Evolutionary conservation across 495 filamentous ascomycete species (phyloP).

Genomic region (Neurospora cerealis): DNA sequence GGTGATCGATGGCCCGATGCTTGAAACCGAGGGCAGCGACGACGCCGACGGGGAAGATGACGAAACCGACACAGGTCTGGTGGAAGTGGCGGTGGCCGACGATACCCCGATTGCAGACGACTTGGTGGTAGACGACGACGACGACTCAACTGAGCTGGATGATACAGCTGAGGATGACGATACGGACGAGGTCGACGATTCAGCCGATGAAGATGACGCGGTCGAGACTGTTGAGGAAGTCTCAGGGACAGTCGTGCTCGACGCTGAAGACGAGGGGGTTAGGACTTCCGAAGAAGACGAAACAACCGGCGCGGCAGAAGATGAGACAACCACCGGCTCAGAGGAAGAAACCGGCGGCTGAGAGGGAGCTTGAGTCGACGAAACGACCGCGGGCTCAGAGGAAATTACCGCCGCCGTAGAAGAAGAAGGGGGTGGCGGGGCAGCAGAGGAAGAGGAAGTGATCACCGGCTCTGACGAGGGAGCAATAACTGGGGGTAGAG

Average conservation of each 20-base stretch:
- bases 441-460: background rate
- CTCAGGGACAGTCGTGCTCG: background rate
- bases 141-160: background rate
- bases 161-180: background rate
- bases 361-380: background rate
- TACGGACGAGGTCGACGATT: background rate
- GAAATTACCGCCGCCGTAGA: background rate
- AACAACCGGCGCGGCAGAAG: background rate
- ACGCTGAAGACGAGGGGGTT: background rate
- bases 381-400: background rate
- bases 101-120: background rate
- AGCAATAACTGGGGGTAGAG: background rate
- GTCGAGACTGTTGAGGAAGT: background rate
- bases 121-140: background rate
- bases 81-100: background rate
- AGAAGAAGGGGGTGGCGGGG: background rate
- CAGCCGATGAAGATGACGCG: background rate
- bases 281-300: background rate
- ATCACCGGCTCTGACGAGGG: background rate
- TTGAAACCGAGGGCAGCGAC: background rate
- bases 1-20: background rate
- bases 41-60: background rate
- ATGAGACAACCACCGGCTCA: background rate
- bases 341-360: background rate
- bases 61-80: background rate